phyloP scores from a whole-genome alignment of 176 grass and related monocot genomes.

The Oryza longistaminata region DNA sequence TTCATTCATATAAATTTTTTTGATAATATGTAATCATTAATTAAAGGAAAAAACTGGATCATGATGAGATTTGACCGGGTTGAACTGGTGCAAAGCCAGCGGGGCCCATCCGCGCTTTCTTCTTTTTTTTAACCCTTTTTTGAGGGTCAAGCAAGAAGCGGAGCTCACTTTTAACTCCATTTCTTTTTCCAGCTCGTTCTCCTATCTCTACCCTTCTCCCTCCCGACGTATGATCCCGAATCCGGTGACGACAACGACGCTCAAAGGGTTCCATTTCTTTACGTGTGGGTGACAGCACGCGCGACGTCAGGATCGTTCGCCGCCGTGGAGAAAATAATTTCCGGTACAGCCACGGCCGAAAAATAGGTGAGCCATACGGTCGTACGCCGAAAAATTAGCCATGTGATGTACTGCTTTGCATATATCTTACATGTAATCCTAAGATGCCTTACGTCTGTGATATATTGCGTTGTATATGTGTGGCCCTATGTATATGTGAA shows the following conservation, averaged over 20 bases:
- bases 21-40: too few species aligned
- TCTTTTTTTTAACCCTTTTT: background rate
- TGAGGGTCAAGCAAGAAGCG: background rate
- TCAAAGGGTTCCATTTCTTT: background rate
- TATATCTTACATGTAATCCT: too few species aligned
- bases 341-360: background rate
- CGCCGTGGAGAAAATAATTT: background rate
- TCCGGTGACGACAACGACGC: background rate
- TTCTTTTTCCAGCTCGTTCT: background rate
- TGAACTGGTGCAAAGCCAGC: background rate
- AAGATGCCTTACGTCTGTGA: too few species aligned
- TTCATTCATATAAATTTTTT: too few species aligned
- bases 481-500: too few species aligned
- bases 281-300: too few species aligned
- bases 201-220: too few species aligned
- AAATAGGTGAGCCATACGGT: too few species aligned
- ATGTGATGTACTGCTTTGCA: too few species aligned
- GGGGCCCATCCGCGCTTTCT: background rate
- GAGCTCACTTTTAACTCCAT: background rate
- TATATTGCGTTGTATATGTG: too few species aligned
- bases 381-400: too few species aligned
- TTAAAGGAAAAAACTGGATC: background rate
- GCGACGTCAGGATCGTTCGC: background rate
- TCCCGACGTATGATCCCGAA: background rate
- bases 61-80: background rate